Evolutionary conservation across 305 asterid species (phyloP), one percentile per base, ranked within the genome.

Genomic region (Coffea humblotiana): DNA sequence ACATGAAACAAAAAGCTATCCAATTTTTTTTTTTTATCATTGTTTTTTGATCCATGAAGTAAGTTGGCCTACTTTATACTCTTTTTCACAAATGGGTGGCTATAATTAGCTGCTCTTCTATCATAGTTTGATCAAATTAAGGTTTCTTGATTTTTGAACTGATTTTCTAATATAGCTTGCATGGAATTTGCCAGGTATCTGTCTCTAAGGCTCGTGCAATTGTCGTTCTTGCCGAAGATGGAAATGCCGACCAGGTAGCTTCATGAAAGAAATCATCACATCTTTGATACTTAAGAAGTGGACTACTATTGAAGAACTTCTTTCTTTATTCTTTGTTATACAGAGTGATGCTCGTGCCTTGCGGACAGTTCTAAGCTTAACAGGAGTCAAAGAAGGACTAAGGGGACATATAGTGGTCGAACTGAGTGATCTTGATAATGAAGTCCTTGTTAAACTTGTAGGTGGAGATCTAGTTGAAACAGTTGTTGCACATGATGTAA

Each of bases 301-400:
- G 81, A 25, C 80, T 72, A 79, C 80, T 72, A 78, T 74, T 75
- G 71, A 81, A 78, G 25, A 81, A 63, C 82, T 77, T 80, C 82
- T 77, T 80, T 58, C 23, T 2, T 7, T 58, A 58, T 58, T 21
- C 64, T 58, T 61, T 79, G 79, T 76, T 43, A 80, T 89, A 86
- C 86, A 94, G 98, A 94, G 98, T 83, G 98, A 94, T 88, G 97
- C 97, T 21, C 97, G 97, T 77, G 98, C 97, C 63, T 84, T 94
- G 83, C 90, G 97, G 89, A 91, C 97, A 45, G 97, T 94, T 79
- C 89, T 94, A 84, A 94, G 97, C 90, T 91, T 94, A 74, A 94
- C 97, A 49, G 98, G 98, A 84, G 92, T 94, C 80, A 94, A 94
- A 86, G 97, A 94, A 80, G 98, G 98, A 75, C 86, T 94, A 81